phyloP scores from a whole-genome alignment of 2,329 filamentous ascomycete species.

The Fusarium caatingaense region DNA sequence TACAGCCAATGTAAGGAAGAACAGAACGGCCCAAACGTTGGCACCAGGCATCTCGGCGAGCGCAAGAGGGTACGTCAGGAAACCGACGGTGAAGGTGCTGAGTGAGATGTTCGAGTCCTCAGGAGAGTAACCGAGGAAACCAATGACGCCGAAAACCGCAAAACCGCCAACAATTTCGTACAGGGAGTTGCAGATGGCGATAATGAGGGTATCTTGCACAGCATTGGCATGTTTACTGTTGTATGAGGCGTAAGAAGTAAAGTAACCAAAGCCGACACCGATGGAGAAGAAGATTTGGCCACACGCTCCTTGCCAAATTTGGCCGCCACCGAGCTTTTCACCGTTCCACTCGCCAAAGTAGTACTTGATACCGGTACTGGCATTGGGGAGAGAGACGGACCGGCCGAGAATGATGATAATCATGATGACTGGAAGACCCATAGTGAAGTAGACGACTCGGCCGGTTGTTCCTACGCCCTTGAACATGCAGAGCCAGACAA shows the following conservation, averaged over 20 bases:
- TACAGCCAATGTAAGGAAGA: neutral
- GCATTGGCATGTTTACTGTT: conserved; percentile 62
- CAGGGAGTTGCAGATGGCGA: neutral
- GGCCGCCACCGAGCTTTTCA: neutral
- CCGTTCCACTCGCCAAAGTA: conserved; percentile 1
- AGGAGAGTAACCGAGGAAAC: neutral
- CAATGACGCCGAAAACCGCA: neutral
- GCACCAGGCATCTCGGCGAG: neutral
- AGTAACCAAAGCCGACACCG: conserved; percentile 66
- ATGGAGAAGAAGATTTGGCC: conserved; percentile 56
- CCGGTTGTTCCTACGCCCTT: conserved; percentile 1
- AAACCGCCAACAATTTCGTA: neutral
- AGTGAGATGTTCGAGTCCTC: neutral
- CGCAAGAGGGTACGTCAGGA: neutral
- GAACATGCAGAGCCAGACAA: conserved; percentile 1
- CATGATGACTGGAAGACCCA: neutral
- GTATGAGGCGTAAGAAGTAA: conserved; percentile 66
- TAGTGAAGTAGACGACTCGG: neutral
- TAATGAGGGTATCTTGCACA: neutral
- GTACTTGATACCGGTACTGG: neutral
- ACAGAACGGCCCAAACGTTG: neutral
- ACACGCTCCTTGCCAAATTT: conserved; percentile 62
- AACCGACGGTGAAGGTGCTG: neutral
- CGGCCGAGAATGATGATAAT: neutral
- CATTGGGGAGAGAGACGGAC: neutral